phyloP scores from a whole-genome alignment of 495 filamentous ascomycete species.

The Hypoxylon intermedium region DNA sequence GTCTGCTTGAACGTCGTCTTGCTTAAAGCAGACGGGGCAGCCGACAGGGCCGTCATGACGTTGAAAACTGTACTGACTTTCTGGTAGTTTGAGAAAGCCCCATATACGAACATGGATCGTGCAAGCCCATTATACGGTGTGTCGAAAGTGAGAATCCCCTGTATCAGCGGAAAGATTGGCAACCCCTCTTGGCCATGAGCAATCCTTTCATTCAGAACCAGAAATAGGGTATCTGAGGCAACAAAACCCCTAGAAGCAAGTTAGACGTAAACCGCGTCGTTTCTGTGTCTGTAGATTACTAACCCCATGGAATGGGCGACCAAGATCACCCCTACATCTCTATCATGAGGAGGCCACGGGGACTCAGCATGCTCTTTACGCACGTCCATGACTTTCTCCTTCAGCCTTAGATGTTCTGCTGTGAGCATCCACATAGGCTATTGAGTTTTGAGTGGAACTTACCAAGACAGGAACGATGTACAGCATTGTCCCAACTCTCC shows the following conservation, averaged over 20 bases:
- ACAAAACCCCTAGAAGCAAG: conserved; percentile 72
- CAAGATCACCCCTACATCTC: conserved; percentile 80
- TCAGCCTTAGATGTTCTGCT: conserved; percentile 70
- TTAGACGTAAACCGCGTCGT: background rate
- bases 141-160: conserved; percentile 90
- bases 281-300: conserved; percentile 3
- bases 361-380: conserved; percentile 74
- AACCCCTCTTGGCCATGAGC: conserved; percentile 30
- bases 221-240: conserved; percentile 81
- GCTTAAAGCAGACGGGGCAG: conserved; percentile 56
- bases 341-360: conserved; percentile 84
- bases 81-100: conserved; percentile 86
- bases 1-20: conserved; percentile 51
- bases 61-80: conserved; percentile 78
- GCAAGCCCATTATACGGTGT: conserved; percentile 92
- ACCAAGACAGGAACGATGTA: conserved; percentile 83
- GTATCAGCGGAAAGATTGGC: conserved; percentile 69
- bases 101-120: conserved; percentile 87
- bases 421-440: conserved; percentile 10
- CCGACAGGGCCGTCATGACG: conserved; percentile 65
- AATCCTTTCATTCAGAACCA: conserved; percentile 50
- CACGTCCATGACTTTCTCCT: conserved; percentile 87
- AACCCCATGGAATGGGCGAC: conserved; percentile 93
- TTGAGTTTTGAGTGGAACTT: conserved; percentile 11
- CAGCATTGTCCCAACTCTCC: conserved; percentile 84